Evolutionary conservation across 257 asterid genomes (phyloP).

Genomic region (Buddleja alternifolia): DNA sequence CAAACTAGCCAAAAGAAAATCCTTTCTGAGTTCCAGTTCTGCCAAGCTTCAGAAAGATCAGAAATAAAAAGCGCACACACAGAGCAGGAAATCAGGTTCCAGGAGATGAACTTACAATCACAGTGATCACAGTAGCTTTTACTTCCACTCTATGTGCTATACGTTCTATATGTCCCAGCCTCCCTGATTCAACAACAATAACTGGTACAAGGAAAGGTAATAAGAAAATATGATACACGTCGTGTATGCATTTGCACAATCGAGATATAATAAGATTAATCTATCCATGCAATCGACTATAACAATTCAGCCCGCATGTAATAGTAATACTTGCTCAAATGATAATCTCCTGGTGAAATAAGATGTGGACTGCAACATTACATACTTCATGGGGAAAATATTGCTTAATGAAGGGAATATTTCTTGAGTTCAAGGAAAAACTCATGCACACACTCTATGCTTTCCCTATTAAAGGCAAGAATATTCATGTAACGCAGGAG

Average conservation of each 20-base stretch:
- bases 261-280: background rate
- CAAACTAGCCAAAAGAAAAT: background rate
- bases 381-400: background rate
- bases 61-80: too few relatives aligned
- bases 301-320: background rate
- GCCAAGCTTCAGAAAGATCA: background rate
- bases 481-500: background rate
- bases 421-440: background rate
- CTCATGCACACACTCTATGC: background rate
- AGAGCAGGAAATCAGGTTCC: constrained; percentile 4
- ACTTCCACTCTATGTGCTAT: constrained; percentile 94
- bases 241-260: background rate
- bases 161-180: constrained; percentile 63
- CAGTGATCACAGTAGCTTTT: constrained; percentile 78
- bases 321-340: background rate
- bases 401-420: constrained; percentile 2
- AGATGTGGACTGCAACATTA: background rate
- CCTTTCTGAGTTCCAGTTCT: background rate
- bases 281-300: background rate
- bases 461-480: background rate
- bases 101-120: constrained; percentile 65
- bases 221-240: background rate
- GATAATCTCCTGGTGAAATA: background rate
- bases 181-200: constrained; percentile 73
- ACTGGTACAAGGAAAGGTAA: constrained; percentile 42